Percentiles rank a stretch among this genome's conserved stretches.
Evolutionary conservation across 2,329 filamentous ascomycete genomes (phyloP).

Genomic region (Diaporthe sp.): DNA sequence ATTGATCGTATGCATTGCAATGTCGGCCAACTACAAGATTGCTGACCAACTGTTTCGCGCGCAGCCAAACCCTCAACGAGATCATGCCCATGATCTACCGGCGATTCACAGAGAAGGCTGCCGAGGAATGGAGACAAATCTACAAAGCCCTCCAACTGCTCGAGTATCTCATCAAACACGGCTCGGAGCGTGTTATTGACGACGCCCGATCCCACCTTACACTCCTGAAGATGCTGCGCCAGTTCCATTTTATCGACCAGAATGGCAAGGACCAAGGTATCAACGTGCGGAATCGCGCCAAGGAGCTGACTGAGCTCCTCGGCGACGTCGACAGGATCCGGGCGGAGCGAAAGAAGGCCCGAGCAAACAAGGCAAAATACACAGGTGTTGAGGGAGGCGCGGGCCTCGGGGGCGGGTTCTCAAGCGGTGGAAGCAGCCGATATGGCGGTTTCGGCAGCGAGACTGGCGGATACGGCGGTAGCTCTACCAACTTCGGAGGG

Average conservation of each 20-base stretch:
- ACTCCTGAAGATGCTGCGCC: conserved; percentile 96
- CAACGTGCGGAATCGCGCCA: conserved; percentile 96
- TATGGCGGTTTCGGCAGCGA: conserved; percentile 96
- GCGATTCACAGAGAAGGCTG: conserved; percentile 97
- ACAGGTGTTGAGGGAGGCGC: conserved; percentile 90
- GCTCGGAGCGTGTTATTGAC: conserved; percentile 96
- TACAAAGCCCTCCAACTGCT: conserved; percentile 98
- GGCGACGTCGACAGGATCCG: conserved; percentile 91
- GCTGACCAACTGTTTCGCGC: conserved; percentile 33
- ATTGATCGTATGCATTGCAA: conserved; percentile 39
- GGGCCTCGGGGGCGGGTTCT: conserved; percentile 70
- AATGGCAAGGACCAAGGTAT: conserved; percentile 99
- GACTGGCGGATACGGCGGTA: conserved; percentile 76
- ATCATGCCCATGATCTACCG: conserved; percentile 99
- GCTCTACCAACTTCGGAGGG: conserved; percentile 65
- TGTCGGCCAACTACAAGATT: not conserved
- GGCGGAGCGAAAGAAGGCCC: conserved; percentile 87
- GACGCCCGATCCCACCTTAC: conserved; percentile 96
- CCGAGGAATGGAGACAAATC: conserved; percentile 99
- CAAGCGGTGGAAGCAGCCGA: conserved; percentile 60
- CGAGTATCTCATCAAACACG: conserved; percentile 96
- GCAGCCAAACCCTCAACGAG: conserved; percentile 94
- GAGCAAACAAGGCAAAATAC: conserved; percentile 92
- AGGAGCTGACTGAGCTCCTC: conserved; percentile 94
- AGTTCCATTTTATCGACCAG: conserved; percentile 96